Evolutionary conservation across 352 stramenopile genomes (phyloP).

Genomic region (Pythium diclinum): DNA sequence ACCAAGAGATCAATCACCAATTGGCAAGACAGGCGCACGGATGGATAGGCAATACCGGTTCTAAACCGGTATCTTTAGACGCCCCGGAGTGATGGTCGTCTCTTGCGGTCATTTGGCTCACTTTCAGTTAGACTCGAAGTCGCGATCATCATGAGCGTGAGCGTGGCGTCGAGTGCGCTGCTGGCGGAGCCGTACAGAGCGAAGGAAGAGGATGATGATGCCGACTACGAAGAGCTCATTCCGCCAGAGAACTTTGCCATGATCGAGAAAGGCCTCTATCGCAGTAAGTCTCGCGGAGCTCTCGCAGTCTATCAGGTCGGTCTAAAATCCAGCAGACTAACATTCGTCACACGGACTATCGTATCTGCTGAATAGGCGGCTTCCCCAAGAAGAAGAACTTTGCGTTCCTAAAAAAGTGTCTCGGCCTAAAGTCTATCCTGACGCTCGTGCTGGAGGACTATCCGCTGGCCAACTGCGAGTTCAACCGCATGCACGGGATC

Average conservation of each 20-base stretch:
- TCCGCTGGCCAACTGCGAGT: slow-evolving; percentile 73
- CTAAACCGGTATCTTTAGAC: slow-evolving; percentile 8
- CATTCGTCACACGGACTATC: not conserved
- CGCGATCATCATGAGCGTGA: not conserved
- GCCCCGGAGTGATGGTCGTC: not conserved
- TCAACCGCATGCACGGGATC: slow-evolving; percentile 78
- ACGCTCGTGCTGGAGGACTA: slow-evolving; percentile 88
- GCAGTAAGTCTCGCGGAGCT: slow-evolving; percentile 39
- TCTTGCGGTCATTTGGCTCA: not conserved
- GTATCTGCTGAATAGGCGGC: slow-evolving; percentile 32
- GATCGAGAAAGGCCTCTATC: slow-evolving; percentile 84
- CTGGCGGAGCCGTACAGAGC: slow-evolving; percentile 13
- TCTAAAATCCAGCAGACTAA: not conserved
- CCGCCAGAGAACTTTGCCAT: slow-evolving; percentile 87
- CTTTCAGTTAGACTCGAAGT: not conserved
- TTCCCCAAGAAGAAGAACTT: slow-evolving; percentile 91
- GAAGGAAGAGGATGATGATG: slow-evolving; percentile 63
- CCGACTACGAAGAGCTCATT: slow-evolving; percentile 82
- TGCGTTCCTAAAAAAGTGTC: slow-evolving; percentile 70
- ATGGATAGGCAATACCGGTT: slow-evolving; percentile 10
- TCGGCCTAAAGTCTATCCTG: slow-evolving; percentile 79
- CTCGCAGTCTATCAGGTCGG: not conserved
- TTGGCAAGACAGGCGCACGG: not conserved
- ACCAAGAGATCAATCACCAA: not conserved
- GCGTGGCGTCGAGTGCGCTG: slow-evolving; percentile 10